These are phyloP conservation scores for Dendrobium nobile DNA, from an alignment of 106 monocot genomes.

Conservation along the genomic window DNA sequence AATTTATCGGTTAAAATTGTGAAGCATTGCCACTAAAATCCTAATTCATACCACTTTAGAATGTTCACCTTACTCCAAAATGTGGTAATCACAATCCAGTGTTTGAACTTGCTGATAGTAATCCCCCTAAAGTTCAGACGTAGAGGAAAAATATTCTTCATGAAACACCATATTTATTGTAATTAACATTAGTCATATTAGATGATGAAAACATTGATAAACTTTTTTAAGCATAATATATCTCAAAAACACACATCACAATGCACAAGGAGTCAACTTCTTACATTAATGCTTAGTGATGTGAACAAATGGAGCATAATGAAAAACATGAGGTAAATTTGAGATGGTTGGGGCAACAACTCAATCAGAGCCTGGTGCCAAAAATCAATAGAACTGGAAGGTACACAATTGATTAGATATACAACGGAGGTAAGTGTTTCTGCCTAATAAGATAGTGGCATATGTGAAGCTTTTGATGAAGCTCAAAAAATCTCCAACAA, in stretches of 20 bases:
- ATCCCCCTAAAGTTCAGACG: slow-evolving; percentile 9
- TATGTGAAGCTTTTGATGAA: background rate
- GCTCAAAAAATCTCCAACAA: slow-evolving; percentile 3
- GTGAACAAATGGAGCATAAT: slow-evolving; percentile 10
- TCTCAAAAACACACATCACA: slow-evolving; percentile 10
- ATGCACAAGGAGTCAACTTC: slow-evolving; percentile 1
- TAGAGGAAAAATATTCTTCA: slow-evolving; percentile 14
- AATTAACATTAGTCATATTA: slow-evolving; percentile 8
- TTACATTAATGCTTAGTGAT: slow-evolving; percentile 5
- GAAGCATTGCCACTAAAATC: too few species aligned
- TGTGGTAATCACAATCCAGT: background rate
- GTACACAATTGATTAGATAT: slow-evolving; percentile 8
- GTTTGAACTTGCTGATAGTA: slow-evolving; percentile 6
- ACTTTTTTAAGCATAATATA: slow-evolving; percentile 8
- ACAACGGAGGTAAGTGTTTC: background rate
- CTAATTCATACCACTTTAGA: background rate
- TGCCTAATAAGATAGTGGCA: background rate
- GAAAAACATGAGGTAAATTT: slow-evolving; percentile 7
- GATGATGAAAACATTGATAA: slow-evolving; percentile 11
- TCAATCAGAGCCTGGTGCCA: background rate
- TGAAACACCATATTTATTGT: slow-evolving; percentile 12
- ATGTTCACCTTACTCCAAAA: background rate
- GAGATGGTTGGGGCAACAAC: background rate
- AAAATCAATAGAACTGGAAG: background rate
- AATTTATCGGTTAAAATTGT: background rate